These are phyloP conservation scores for Mycena kentingensis DNA, from an alignment of 768 basidiomycete species.

Conservation along the genomic window DNA sequence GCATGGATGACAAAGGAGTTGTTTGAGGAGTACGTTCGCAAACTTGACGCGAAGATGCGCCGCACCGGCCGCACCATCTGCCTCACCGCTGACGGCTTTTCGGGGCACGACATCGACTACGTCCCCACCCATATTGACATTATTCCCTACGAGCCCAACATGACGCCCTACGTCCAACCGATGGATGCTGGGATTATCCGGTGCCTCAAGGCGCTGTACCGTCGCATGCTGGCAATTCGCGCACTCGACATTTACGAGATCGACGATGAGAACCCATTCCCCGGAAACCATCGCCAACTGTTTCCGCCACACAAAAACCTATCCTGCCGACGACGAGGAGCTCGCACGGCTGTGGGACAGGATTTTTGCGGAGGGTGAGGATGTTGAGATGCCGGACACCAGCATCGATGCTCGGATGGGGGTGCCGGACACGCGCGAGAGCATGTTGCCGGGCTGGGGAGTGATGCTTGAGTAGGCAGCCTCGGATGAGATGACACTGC, in stretches of 20 bases:
- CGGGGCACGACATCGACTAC: slow-evolving; percentile 29
- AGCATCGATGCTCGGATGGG: background rate
- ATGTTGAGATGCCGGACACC: too few relatives aligned
- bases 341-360: slow-evolving; percentile 1
- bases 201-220: slow-evolving; percentile 40
- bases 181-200: slow-evolving; percentile 38
- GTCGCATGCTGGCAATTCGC: slow-evolving; percentile 25
- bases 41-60: slow-evolving; percentile 28
- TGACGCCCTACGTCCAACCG: slow-evolving; percentile 41
- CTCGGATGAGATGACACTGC: too few relatives aligned
- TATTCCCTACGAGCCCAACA: slow-evolving; percentile 35
- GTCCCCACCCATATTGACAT: slow-evolving; percentile 32
- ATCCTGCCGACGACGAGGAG: too few relatives aligned
- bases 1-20: slow-evolving; percentile 41
- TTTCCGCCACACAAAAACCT: slow-evolving; percentile 36
- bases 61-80: slow-evolving; percentile 25
- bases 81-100: slow-evolving; percentile 36
- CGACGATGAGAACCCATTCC: too few relatives aligned
- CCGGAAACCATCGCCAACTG: slow-evolving; percentile 37
- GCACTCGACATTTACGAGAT: slow-evolving; percentile 35
- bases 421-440: background rate
- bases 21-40: slow-evolving; percentile 35
- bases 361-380: background rate
- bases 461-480: too few relatives aligned
- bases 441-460: background rate